Evolutionary conservation across 176 grass and related monocot genomes (phyloP).

Genomic region (Ampelocalamus luodianensis): DNA sequence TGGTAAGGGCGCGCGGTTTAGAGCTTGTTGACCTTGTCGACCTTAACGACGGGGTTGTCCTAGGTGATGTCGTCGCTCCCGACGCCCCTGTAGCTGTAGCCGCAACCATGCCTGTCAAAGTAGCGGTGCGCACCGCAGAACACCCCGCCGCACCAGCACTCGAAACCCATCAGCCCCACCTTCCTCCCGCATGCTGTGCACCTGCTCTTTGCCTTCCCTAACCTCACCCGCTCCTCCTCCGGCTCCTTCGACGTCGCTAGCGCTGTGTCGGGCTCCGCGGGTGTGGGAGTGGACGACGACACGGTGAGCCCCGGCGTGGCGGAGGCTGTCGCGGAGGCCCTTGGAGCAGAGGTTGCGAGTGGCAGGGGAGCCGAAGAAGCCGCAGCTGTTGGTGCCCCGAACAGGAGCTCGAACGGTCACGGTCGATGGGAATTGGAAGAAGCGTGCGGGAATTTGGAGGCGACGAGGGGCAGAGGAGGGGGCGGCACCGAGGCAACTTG

Average conservation of each 20-base stretch:
- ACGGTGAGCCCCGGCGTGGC: constrained; percentile 28
- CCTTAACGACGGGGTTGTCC: constrained; percentile 67
- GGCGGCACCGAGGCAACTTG: constrained; percentile 14
- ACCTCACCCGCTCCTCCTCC: not conserved
- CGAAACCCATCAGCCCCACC: too few relatives aligned
- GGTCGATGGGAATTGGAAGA: too few relatives aligned
- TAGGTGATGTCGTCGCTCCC: constrained; percentile 62
- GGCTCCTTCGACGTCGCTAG: not conserved
- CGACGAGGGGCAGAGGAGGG: not conserved
- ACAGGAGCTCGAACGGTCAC: too few relatives aligned
- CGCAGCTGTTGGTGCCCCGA: constrained; percentile 50
- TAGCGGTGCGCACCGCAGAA: constrained; percentile 74
- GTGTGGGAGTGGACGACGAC: not conserved
- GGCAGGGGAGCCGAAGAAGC: constrained; percentile 66
- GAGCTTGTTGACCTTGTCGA: constrained; percentile 67
- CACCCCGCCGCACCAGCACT: constrained; percentile 70
- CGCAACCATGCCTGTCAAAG: constrained; percentile 67
- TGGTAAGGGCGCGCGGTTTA: constrained; percentile 34
- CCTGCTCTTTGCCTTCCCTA: not conserved
- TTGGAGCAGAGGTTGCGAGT: constrained; percentile 66
- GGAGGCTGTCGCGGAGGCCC: constrained; percentile 61
- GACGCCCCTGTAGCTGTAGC: constrained; percentile 62
- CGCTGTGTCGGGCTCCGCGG: not conserved
- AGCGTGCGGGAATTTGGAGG: not conserved
- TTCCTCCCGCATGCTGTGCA: constrained; percentile 5